Evolutionary conservation across 2,329 filamentous ascomycete genomes (phyloP).

Genomic region (Pseudocercospora musae): DNA sequence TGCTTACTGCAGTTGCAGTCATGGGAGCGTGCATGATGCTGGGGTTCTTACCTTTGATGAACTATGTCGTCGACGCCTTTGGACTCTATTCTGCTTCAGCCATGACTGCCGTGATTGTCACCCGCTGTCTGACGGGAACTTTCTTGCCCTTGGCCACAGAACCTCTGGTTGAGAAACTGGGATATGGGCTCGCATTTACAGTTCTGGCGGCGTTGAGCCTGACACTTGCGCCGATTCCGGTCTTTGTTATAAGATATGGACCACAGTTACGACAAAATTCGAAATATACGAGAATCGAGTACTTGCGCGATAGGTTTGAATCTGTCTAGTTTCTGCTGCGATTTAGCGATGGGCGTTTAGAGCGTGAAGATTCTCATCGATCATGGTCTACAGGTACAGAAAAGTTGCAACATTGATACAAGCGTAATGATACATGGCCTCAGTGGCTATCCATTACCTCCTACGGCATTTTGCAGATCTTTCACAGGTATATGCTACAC

Average conservation of each 20-base stretch:
- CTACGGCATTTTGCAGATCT: too few species aligned
- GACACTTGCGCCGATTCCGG: conserved; percentile 28
- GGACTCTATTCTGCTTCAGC: conserved; percentile 46
- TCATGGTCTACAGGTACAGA: too few species aligned
- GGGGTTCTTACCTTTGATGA: conserved; percentile 43
- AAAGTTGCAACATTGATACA: too few species aligned
- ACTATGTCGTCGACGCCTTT: conserved; percentile 48
- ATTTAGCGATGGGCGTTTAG: conserved; percentile 5
- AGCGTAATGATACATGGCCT: too few species aligned
- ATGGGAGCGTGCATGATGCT: conserved; percentile 49
- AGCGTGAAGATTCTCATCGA: background rate
- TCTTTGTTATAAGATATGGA: conserved; percentile 29
- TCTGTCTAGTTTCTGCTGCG: conserved; percentile 18
- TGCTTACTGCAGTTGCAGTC: conserved; percentile 53
- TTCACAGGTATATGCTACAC: too few species aligned
- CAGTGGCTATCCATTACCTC: too few species aligned
- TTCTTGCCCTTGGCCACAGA: conserved; percentile 46
- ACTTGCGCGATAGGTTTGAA: conserved; percentile 2
- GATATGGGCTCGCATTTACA: conserved; percentile 42
- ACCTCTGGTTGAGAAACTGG: conserved; percentile 39
- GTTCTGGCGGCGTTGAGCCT: conserved; percentile 24
- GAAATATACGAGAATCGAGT: conserved; percentile 26
- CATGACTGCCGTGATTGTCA: conserved; percentile 44
- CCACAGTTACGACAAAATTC: conserved; percentile 27
- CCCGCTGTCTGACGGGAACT: conserved; percentile 44